Evolutionary conservation across 176 grass and related monocot genomes (phyloP).

Genomic region (Bromus sterilis): DNA sequence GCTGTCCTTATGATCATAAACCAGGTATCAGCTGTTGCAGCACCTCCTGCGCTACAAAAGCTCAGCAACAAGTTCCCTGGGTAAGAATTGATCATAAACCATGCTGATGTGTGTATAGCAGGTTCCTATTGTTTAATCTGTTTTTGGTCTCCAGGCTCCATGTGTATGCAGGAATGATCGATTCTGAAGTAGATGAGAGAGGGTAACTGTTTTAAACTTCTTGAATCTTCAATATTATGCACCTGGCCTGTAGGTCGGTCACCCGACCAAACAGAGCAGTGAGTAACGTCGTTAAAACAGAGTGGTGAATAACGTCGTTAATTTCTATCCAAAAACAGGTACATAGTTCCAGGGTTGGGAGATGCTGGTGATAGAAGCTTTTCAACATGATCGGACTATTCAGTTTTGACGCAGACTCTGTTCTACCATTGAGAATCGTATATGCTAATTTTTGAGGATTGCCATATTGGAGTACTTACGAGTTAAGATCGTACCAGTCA

Average conservation of each 20-base stretch:
- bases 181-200: slow-evolving; percentile 91
- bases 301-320: background rate
- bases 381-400: slow-evolving; percentile 39
- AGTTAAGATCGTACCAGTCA: background rate
- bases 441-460: background rate
- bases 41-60: slow-evolving; percentile 85
- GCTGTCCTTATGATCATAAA: background rate
- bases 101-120: background rate
- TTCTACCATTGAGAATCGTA: background rate
- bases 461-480: background rate
- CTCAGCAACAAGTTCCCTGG: slow-evolving; percentile 83
- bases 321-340: slow-evolving; percentile 56
- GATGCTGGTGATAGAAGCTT: slow-evolving; percentile 97
- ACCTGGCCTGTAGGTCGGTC: no score
- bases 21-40: slow-evolving; percentile 90
- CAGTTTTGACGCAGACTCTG: background rate
- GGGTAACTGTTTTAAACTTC: slow-evolving; percentile 60
- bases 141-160: slow-evolving; percentile 49
- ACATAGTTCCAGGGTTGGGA: slow-evolving; percentile 87
- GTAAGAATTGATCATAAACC: slow-evolving; percentile 31
- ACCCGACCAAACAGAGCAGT: background rate
- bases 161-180: slow-evolving; percentile 90
- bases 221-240: no score
- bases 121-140: background rate
- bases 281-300: background rate